Evolutionary conservation across 805 yeast genomes (phyloP), one percentile per base, ranked within the genome.

Genomic region (Deakozyma indianensis): DNA sequence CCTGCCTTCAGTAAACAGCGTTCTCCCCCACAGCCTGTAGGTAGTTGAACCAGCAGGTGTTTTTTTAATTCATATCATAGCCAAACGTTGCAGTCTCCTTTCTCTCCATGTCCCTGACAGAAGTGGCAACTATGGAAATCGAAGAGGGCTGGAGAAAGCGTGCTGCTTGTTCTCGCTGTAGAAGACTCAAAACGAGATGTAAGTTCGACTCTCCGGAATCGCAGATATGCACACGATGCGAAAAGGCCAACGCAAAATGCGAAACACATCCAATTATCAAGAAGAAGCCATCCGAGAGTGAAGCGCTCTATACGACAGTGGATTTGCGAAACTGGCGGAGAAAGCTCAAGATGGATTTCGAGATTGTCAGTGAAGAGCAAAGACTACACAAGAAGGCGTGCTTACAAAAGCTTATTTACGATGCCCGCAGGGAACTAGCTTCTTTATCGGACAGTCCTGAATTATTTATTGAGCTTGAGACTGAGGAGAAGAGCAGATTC

Each of bases 121-220:
- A 14, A 7, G 21, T 21, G 21, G 18, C 38, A 41, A 20, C 20
- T 40, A 27, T 9, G 7, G 43, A 38, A 22, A 40, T 24, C 41
- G 35, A 18, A 47, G 55, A 22, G 21, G 18, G 48, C 22, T 56
- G 60, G 60, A 52, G 60, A 14, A 52, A 51, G 29, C 48, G 57
- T 16, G 50, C 48, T 28, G 60, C 60, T 1, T 56, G 60, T 42
- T 50, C 51, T 41, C 51, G 58, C 5, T 56, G 60, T 49, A 48
- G 59, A 4, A 50, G 53, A 16, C 53, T 54, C 18, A 56, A 56
- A 35, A 56, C 52, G 22, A 51, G 60, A n/a, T 56, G 60, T 45
- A 58, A 56, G 42, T 56, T 53, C 47, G 52, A 52, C 22, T 50
- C 51, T 41, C 58, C 57, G 9, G 50, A 51, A 1, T 49, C 47